Conservation (phyloP, 2,329 filamentous ascomycete species). For the Falciphora oryzae region DNA sequence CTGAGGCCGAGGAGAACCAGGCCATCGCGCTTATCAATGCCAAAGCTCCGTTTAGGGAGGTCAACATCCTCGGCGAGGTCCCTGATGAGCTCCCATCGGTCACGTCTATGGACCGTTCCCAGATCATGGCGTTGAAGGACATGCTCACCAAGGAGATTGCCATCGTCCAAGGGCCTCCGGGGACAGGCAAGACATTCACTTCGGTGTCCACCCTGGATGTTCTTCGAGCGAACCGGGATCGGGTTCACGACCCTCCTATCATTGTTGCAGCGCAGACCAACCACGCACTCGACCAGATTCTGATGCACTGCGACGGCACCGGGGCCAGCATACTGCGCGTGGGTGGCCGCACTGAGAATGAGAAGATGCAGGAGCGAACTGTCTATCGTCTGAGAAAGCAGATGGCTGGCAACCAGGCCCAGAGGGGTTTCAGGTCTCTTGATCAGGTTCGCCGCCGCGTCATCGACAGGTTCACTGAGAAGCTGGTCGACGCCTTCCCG, state of each 20-base stretch:
- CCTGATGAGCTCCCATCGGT: constrained; percentile 19
- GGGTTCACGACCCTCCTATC: constrained; percentile 57
- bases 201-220: constrained; percentile 66
- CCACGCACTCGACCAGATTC: constrained; percentile 79
- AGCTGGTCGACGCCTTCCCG: constrained; percentile 34
- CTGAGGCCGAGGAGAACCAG: not conserved
- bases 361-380: constrained; percentile 58
- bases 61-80: constrained; percentile 18
- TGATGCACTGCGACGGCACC: constrained; percentile 51
- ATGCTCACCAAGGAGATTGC: constrained; percentile 69
- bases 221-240: constrained; percentile 52
- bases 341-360: constrained; percentile 64
- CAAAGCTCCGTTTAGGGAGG: constrained; percentile 13
- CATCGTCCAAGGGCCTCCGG: constrained; percentile 78
- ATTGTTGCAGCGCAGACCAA: constrained; percentile 85
- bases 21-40: constrained; percentile 5
- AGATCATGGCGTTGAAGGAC: constrained; percentile 59
- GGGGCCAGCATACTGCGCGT: constrained; percentile 52
- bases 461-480: constrained; percentile 30
- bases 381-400: constrained; percentile 53
- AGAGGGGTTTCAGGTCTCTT: constrained; percentile 20
- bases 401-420: constrained; percentile 16
- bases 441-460: constrained; percentile 24
- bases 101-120: constrained; percentile 59
- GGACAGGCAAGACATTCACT: constrained; percentile 71